phyloP scores from a whole-genome alignment of 179 eudicot species.

The Silene coronaria region DNA sequence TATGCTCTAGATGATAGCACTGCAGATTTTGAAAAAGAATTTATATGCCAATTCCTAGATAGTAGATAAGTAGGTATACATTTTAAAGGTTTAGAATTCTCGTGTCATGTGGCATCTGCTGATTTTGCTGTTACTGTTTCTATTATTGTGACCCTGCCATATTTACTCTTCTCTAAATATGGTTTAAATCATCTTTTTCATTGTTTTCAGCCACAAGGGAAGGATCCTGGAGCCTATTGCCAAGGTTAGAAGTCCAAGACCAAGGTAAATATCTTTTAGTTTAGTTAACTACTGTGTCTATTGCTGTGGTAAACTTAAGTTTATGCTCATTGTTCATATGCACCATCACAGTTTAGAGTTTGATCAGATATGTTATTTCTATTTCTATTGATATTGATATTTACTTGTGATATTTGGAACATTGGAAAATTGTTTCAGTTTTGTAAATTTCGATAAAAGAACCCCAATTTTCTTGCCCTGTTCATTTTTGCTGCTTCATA shows the following conservation, averaged over 20 bases:
- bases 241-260: constrained; percentile 32
- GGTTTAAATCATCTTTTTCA: neutral
- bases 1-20: neutral
- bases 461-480: too few species aligned
- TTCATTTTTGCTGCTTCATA: too few species aligned
- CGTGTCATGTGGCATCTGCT: neutral
- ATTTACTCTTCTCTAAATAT: neutral
- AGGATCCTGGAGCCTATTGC: constrained; percentile 33
- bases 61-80: neutral
- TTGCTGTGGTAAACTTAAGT: neutral
- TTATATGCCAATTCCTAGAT: neutral
- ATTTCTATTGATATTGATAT: neutral
- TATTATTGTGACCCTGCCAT: neutral
- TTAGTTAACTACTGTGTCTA: neutral
- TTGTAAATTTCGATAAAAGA: too few species aligned
- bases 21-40: neutral
- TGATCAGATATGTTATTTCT: neutral
- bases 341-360: neutral
- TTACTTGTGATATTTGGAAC: too few species aligned
- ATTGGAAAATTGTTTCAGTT: too few species aligned
- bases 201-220: constrained; percentile 34
- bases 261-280: constrained; percentile 20
- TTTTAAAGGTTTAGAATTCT: neutral
- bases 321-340: neutral
- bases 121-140: neutral